phyloP scores from a whole-genome alignment of 352 stramenopile species.

The Globisporangium perplexum region DNA sequence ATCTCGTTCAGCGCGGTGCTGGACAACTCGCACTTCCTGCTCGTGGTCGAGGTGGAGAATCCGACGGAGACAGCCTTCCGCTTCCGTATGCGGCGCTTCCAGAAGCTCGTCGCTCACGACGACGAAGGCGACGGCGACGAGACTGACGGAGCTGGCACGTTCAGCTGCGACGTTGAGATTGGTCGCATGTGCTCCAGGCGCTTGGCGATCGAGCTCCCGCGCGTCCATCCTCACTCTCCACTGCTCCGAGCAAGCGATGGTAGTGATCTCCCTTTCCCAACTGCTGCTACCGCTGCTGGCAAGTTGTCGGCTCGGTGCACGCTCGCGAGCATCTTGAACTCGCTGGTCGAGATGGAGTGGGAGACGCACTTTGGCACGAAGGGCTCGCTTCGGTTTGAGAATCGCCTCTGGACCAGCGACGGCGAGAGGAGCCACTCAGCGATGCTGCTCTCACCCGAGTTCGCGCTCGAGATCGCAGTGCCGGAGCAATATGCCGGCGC shows the following conservation, averaged over 20 bases:
- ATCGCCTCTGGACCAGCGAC: constrained; percentile 9
- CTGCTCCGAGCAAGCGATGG: not conserved
- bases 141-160: not conserved
- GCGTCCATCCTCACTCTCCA: constrained; percentile 4
- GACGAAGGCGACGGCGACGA: not conserved
- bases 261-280: too few relatives aligned
- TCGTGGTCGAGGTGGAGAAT: constrained; percentile 57
- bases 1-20: constrained; percentile 16
- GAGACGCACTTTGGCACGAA: constrained; percentile 45
- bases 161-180: constrained; percentile 31
- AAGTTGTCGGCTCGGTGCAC: not conserved
- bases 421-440: not conserved
- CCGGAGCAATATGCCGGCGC: not conserved
- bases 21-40: constrained; percentile 42
- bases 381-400: constrained; percentile 18
- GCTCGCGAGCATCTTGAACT: constrained; percentile 27
- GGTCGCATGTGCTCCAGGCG: constrained; percentile 40
- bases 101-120: not conserved
- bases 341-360: constrained; percentile 42
- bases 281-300: not conserved
- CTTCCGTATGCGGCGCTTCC: constrained; percentile 23
- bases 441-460: constrained; percentile 19
- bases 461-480: constrained; percentile 27
- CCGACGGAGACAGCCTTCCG: constrained; percentile 66
- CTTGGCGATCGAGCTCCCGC: constrained; percentile 37